A percentile compares a stretch with the other conserved stretches of the same genome.
Evolutionary conservation across 805 yeast species (phyloP).

Genomic region (Ogataea neopini): DNA sequence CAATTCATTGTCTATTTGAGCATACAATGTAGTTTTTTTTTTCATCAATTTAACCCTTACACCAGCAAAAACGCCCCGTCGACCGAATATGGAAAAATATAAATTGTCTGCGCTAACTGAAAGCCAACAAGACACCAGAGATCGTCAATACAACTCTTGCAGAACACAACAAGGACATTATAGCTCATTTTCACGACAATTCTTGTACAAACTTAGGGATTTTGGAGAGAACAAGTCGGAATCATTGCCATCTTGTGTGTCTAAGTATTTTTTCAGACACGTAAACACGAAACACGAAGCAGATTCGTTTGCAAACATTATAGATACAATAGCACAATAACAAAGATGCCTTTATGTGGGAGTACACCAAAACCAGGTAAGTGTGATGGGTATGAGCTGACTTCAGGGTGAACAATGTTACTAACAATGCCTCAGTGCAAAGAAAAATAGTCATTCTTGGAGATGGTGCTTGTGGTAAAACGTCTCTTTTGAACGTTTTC

Average conservation of each 20-base stretch:
- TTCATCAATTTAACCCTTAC: neutral
- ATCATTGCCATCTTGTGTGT: neutral
- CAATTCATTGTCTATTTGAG: neutral
- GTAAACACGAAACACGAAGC: slow-evolving; percentile 7
- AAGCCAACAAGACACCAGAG: neutral
- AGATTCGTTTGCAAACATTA: neutral
- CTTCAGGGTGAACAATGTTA: too few relatives aligned
- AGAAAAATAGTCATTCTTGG: slow-evolving; percentile 93
- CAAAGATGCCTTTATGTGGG: slow-evolving; percentile 46
- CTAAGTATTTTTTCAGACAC: neutral
- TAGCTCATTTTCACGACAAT: too few relatives aligned
- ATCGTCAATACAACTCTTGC: neutral
- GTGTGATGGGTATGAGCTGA: too few relatives aligned
- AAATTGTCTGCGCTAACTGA: slow-evolving; percentile 1
- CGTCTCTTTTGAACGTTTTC: slow-evolving; percentile 90
- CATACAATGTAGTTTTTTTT: too few relatives aligned
- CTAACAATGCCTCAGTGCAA: slow-evolving; percentile 49
- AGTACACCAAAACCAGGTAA: slow-evolving; percentile 44
- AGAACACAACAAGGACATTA: neutral
- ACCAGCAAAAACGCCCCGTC: neutral
- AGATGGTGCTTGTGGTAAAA: slow-evolving; percentile 99
- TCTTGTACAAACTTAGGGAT: too few relatives aligned
- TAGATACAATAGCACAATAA: neutral
- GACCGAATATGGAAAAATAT: slow-evolving; percentile 2
- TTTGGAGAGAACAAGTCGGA: neutral